Base-by-base conservation (phyloP, 305 asterid genomes). In the Ajuga reptans region DNA sequence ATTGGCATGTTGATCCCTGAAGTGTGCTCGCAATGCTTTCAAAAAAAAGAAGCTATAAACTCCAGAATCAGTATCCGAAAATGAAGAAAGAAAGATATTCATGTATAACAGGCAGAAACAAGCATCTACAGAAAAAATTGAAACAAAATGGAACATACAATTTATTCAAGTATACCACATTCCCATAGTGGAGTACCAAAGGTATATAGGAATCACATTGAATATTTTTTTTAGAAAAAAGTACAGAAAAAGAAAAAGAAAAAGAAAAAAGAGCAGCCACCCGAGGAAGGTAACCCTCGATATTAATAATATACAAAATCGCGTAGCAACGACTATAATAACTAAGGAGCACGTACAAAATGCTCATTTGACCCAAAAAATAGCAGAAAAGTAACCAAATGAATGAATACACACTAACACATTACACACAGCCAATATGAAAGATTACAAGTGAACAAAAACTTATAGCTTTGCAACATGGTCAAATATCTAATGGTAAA, bases 391-490 rank as follows among this genome's bases (percentile, higher is more conserved):
- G 66, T 14, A 49, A 57, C 36, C 66, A 45, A 81, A 71, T 76
- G 81, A 81, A 77, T 69, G 79, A 70, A 64, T 73, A 72, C 72
- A 39, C 9, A 39, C 45, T 39, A 7, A 53, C 79, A 76, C 55
- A 78, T 74, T 71, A 78, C 79, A 83, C 53, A 49, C 78, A 53
- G 60, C 68, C 75, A 73, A 73, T 66, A 62, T 64, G 66, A 81
- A 66, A 39, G 36, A 67, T 72, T 77, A 73, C 80, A 78, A 61
- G 70, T n/a, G 53, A 67, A 17, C 69, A 60, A 14, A 75, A 70
- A 18, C 56, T 63, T 51, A 64, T 46, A 59, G 71, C 71, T 75
- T 60, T 31, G 59, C 69, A 21, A 27, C 63, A 56, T 55, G 12
- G 65, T 76, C 68, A 34, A 14, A 76, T 43, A 65, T 71, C 74